These are phyloP conservation scores for Stemphylium lycopersici DNA, from an alignment of 2,329 filamentous ascomycete genomes.

Conservation along the genomic window DNA sequence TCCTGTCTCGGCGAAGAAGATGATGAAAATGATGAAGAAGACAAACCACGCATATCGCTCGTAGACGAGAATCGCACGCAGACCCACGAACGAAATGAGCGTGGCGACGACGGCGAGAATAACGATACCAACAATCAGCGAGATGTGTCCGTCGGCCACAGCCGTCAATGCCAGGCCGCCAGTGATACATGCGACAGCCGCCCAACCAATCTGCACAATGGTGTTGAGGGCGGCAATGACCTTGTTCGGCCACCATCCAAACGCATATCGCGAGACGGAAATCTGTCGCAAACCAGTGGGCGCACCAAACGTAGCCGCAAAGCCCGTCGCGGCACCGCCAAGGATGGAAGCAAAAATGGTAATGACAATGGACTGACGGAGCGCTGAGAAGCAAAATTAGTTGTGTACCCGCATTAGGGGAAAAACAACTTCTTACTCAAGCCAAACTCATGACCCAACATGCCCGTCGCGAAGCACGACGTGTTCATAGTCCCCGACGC, in stretches of 20 bases:
- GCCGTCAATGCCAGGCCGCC: conserved; percentile 52
- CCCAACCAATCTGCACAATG: conserved; percentile 54
- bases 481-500: conserved; percentile 52
- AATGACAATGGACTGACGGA: conserved; percentile 52
- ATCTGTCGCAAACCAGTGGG: conserved; percentile 53
- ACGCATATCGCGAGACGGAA: conserved; percentile 54
- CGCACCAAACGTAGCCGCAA: conserved; percentile 52
- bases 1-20: conserved; percentile 57
- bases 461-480: conserved; percentile 48
- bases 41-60: conserved; percentile 59
- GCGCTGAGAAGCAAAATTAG: conserved; percentile 21
- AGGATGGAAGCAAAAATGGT: conserved; percentile 51
- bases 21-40: conserved; percentile 55
- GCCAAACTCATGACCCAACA: conserved; percentile 58
- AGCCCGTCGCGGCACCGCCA: conserved; percentile 51
- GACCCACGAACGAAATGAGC: conserved; percentile 49
- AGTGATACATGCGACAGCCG: conserved; percentile 51
- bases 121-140: conserved; percentile 53
- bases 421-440: conserved; percentile 36
- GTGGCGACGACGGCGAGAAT: conserved; percentile 50
- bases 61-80: conserved; percentile 54
- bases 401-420: not conserved
- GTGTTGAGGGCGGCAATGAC: conserved; percentile 56
- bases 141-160: conserved; percentile 52
- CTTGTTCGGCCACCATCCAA: conserved; percentile 59